Percentiles rank a stretch among this genome's conserved stretches.
These are phyloP conservation scores for Bipolaris cookei DNA, from an alignment of 2,329 filamentous ascomycete species.

Conservation along the genomic window DNA sequence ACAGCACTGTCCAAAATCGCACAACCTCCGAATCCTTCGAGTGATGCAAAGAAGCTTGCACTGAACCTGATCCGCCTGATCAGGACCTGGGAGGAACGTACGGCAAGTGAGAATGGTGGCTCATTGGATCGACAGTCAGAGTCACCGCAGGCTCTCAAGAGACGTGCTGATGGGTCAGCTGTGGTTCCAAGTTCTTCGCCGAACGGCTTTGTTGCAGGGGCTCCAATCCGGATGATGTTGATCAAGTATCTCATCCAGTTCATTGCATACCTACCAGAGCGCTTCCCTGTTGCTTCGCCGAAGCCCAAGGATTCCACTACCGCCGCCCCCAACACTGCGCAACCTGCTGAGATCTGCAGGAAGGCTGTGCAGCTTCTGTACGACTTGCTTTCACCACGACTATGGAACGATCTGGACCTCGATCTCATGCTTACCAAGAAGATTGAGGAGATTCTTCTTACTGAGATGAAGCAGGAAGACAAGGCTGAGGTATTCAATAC, in stretches of 20 bases:
- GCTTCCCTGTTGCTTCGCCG: conserved; percentile 69
- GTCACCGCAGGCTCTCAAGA: conserved; percentile 74
- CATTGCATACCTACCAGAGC: conserved; percentile 86
- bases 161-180: conserved; percentile 72
- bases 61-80: conserved; percentile 90
- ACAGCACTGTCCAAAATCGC: conserved; percentile 88
- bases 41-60: conserved; percentile 89
- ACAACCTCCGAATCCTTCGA: conserved; percentile 79
- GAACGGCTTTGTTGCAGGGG: conserved; percentile 50
- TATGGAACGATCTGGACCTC: conserved; percentile 91
- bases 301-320: conserved; percentile 50
- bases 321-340: conserved; percentile 49
- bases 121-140: conserved; percentile 60
- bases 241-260: conserved; percentile 96
- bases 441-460: conserved; percentile 81
- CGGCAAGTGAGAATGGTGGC: conserved; percentile 65
- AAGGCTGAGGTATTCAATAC: conserved; percentile 76
- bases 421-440: conserved; percentile 85
- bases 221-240: conserved; percentile 74
- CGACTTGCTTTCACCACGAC: conserved; percentile 82
- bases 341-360: conserved; percentile 79
- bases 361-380: conserved; percentile 82
- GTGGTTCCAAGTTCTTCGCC: conserved; percentile 61
- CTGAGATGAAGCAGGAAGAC: conserved; percentile 64
- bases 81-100: conserved; percentile 88